These are phyloP conservation scores for Candida glaebosa DNA, from an alignment of 805 yeast species.

Conservation along the genomic window DNA sequence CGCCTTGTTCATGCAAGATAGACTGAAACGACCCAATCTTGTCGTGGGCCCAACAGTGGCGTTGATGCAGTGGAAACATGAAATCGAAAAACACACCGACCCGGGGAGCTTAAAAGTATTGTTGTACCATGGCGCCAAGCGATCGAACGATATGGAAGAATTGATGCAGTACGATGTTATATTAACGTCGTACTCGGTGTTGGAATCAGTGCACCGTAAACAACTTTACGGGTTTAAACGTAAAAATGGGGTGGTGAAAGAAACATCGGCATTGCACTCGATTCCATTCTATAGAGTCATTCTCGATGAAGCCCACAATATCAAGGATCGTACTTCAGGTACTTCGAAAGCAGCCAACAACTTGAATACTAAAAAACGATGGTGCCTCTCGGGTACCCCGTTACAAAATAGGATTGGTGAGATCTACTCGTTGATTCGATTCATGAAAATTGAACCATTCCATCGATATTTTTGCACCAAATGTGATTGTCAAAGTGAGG, in stretches of 20 bases:
- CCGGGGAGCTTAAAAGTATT: conserved; percentile 63
- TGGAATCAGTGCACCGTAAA: conserved; percentile 83
- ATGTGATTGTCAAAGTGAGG: conserved; percentile 78
- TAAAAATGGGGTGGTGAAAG: conserved; percentile 66
- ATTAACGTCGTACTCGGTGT: conserved; percentile 86
- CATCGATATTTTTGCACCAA: conserved; percentile 89
- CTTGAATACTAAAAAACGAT: conserved; percentile 66
- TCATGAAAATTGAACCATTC: conserved; percentile 79
- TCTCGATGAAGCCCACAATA: conserved; percentile 95
- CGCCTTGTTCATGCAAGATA: conserved; percentile 73
- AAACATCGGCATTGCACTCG: conserved; percentile 69
- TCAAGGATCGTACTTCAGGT: conserved; percentile 90
- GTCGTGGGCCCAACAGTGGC: conserved; percentile 99
- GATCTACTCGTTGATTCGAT: conserved; percentile 86
- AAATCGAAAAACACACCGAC: conserved; percentile 77
- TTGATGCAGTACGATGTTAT: conserved; percentile 70
- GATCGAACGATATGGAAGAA: conserved; percentile 56
- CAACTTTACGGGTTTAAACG: conserved; percentile 81
- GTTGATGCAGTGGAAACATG: conserved; percentile 94
- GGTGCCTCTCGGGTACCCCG: conserved; percentile 97
- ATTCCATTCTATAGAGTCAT: conserved; percentile 80
- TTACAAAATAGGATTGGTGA: conserved; percentile 96
- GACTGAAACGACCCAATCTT: conserved; percentile 65
- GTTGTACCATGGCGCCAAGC: conserved; percentile 82
- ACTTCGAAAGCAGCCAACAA: conserved; percentile 90